phyloP scores from a whole-genome alignment of 345 rosid genomes.

The Aurinia saxatilis region DNA sequence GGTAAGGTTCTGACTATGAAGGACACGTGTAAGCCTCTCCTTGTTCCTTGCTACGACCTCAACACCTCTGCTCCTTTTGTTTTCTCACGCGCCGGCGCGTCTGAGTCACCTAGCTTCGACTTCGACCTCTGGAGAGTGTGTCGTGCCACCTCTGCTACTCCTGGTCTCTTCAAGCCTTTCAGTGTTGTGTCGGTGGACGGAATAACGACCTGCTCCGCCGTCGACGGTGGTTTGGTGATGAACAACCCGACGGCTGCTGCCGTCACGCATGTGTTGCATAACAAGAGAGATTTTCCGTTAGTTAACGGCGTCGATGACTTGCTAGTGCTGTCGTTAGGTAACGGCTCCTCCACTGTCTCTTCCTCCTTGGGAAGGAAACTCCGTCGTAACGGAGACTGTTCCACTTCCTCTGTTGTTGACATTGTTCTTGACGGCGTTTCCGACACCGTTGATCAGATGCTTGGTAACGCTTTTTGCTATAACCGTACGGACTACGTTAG shows the following conservation, averaged over 20 bases:
- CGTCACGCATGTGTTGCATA: conserved; percentile 91
- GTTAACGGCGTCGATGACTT: conserved; percentile 86
- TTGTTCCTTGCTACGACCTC: conserved; percentile 93
- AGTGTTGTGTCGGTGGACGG: conserved; percentile 66
- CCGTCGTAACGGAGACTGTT: conserved; percentile 54
- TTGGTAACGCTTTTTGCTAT: conserved; percentile 93
- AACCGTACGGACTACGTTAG: conserved; percentile 91
- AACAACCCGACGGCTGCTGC: conserved; percentile 96
- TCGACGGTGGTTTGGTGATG: conserved; percentile 95
- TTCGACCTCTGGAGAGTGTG: conserved; percentile 90
- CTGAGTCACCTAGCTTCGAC: conserved; percentile 81
- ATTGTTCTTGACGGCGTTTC: conserved; percentile 87
- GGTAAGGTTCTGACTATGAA: conserved; percentile 61
- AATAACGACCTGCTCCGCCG: conserved; percentile 65
- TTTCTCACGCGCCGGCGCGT: conserved; percentile 94
- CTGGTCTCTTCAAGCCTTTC: conserved; percentile 77
- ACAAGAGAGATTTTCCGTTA: conserved; percentile 85
- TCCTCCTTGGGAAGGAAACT: conserved; percentile 24
- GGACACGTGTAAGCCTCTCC: conserved; percentile 93
- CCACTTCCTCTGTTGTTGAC: conserved; percentile 61
- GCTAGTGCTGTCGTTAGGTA: conserved; percentile 76
- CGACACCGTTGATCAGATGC: conserved; percentile 90
- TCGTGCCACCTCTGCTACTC: conserved; percentile 89
- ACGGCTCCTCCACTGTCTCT: conserved; percentile 42
- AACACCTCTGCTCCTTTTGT: conserved; percentile 92